Percentiles rank a stretch among this genome's conserved stretches.
Evolutionary conservation across 2,329 filamentous ascomycete genomes (phyloP).

Genomic region (Botrytis galanthina): DNA sequence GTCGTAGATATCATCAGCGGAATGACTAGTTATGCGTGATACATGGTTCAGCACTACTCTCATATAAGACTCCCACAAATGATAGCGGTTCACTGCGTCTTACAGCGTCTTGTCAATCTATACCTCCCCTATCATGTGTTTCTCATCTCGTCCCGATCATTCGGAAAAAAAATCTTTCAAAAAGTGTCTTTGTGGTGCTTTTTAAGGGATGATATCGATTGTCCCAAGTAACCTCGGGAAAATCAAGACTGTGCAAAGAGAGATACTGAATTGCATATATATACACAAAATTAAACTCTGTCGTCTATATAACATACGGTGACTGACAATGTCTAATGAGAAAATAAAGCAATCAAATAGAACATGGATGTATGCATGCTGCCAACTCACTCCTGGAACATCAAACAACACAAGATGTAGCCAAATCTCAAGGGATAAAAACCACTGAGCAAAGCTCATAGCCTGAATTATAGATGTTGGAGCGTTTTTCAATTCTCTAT

Average conservation of each 20-base stretch:
- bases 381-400: fast-evolving
- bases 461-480: not conserved
- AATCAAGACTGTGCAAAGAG: not conserved
- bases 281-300: not conserved
- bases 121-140: not conserved
- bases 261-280: no score
- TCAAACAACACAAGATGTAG: not conserved
- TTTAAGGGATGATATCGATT: not conserved
- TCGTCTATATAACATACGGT: not conserved
- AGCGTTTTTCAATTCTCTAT: not conserved
- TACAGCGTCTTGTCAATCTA: not conserved
- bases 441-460: not conserved
- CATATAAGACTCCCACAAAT: not conserved
- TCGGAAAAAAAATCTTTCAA: no score
- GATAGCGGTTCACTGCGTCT: not conserved
- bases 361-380: not conserved
- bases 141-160: not conserved
- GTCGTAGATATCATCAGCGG: not conserved
- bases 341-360: not conserved
- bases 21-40: not conserved
- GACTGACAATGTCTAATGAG: not conserved
- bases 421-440: not conserved
- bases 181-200: not conserved
- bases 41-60: not conserved
- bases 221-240: not conserved